Evolutionary conservation across 208 protist genomes (phyloP), one percentile per base, ranked within the genome.

Genomic region (Leishmania mexicana): DNA sequence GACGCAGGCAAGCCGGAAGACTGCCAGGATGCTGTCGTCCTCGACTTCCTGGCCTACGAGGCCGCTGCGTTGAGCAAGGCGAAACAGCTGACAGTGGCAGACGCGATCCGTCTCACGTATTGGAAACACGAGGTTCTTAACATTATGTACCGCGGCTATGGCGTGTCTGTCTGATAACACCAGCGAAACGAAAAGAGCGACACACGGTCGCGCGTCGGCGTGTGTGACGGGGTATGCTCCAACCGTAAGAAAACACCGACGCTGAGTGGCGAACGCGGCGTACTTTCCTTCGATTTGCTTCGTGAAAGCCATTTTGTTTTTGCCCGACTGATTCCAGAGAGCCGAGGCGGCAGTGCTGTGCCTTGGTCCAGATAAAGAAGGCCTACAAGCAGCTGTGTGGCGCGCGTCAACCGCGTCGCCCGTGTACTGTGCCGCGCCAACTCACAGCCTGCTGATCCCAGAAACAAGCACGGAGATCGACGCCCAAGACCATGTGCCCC

Each of bases 91-190:
- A 76, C 83, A 13, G 38, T 80, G 21, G 64, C 86, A 10, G 94
- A 97, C 64, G 31, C 78, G 3, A 92, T 97, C 31, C 89, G 94
- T 7, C 76, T 76, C 40, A 97, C 95, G 83, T 95, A 95, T 76
- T 97, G 94, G 94, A 90, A 88, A 53, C 24, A 89, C 71, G 91
- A 94, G 42, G 87, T 87, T 3, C 86, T 80, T 42, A 74, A 78
- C 17, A 76, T 95, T 54, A 85, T 97, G 65, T 86, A 89, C 45
- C 88, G 94, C 19, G 57, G 89, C 31, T 97, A 97, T 80, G 78
- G 76, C 67, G 31, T 53, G 40, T 45, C 62, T 35, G 38, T 65
- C 35, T 83, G 65, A 45, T 47, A 53, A 24, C 31, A 47, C 76
- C 67, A 42, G 75, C 47, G 21, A 74, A 76, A 49, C 19, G 17